Percentiles rank a stretch among this genome's conserved stretches.
Conservation (phyloP, 1,139 yeast genomes). For the Yamadazyma friedrichii region DNA sequence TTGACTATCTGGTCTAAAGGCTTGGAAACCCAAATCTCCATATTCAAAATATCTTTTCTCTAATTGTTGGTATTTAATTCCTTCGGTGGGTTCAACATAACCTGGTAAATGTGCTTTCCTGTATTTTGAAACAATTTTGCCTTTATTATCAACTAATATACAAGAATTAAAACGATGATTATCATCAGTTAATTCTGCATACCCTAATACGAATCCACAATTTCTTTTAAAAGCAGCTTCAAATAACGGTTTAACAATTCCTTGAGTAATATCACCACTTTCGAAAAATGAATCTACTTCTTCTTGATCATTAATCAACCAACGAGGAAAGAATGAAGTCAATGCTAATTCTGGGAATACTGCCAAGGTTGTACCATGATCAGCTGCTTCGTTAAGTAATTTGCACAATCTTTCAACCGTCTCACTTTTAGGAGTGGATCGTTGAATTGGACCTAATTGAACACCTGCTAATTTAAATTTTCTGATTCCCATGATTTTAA, state of each 20-base stretch:
- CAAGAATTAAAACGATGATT: slow-evolving; percentile 31
- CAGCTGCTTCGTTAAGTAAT: slow-evolving; percentile 21
- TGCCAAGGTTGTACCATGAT: slow-evolving; percentile 20
- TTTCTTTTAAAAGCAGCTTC: slow-evolving; percentile 23
- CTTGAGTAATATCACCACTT: slow-evolving; percentile 27
- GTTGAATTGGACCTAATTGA: slow-evolving; percentile 16
- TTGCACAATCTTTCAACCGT: slow-evolving; percentile 24
- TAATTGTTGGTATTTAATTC: slow-evolving; percentile 29
- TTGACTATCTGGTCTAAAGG: slow-evolving; percentile 23
- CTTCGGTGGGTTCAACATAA: slow-evolving; percentile 22
- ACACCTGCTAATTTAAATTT: slow-evolving; percentile 15
- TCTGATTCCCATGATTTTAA: slow-evolving; percentile 12
- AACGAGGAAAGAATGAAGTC: slow-evolving; percentile 25
- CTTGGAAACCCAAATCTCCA: slow-evolving; percentile 28
- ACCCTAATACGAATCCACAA: slow-evolving; percentile 32
- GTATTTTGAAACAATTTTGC: slow-evolving; percentile 18
- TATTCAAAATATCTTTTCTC: slow-evolving; percentile 33
- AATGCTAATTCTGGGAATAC: slow-evolving; percentile 26
- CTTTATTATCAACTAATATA: slow-evolving; percentile 26
- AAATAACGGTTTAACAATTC: slow-evolving; percentile 26
- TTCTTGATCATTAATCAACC: slow-evolving; percentile 25
- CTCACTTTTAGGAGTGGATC: slow-evolving; percentile 23
- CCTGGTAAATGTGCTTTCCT: slow-evolving; percentile 34
- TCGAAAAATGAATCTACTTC: slow-evolving; percentile 32
- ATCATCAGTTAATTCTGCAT: slow-evolving; percentile 34